Evolutionary conservation across 768 basidiomycete species (phyloP).

Genomic region (Amanita rubescens): DNA sequence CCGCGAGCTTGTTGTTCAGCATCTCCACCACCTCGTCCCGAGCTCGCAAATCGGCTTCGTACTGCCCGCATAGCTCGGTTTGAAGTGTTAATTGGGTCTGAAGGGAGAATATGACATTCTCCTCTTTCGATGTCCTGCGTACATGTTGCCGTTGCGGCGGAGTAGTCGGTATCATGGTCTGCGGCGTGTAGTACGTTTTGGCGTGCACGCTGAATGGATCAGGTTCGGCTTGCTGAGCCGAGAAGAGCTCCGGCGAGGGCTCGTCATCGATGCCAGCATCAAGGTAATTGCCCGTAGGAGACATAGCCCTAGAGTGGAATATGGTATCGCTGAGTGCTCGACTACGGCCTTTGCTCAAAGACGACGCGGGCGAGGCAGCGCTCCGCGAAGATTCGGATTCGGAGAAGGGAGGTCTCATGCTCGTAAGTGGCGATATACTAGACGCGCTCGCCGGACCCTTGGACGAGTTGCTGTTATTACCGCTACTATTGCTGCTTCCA

Average conservation of each 20-base stretch:
- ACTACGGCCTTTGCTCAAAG: slow-evolving; percentile 32
- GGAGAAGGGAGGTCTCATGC: slow-evolving; percentile 20
- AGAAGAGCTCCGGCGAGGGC: slow-evolving; percentile 39
- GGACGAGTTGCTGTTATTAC: not conserved
- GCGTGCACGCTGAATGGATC: slow-evolving; percentile 73
- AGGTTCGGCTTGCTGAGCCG: slow-evolving; percentile 36
- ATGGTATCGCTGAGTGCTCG: slow-evolving; percentile 60
- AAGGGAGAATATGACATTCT: slow-evolving; percentile 62
- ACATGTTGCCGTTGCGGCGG: slow-evolving; percentile 45
- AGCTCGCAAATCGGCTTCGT: slow-evolving; percentile 65
- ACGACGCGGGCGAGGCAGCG: slow-evolving; percentile 18
- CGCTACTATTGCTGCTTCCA: slow-evolving; percentile 3
- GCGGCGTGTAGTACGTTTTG: slow-evolving; percentile 71
- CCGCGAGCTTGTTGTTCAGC: slow-evolving; percentile 45
- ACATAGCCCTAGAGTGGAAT: slow-evolving; percentile 42
- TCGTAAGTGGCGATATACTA: slow-evolving; percentile 16
- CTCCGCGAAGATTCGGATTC: slow-evolving; percentile 20
- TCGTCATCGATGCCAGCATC: slow-evolving; percentile 64
- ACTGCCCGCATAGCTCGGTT: slow-evolving; percentile 68
- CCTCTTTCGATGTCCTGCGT: slow-evolving; percentile 62
- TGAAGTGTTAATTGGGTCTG: slow-evolving; percentile 73
- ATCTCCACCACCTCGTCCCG: slow-evolving; percentile 66
- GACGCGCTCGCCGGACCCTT: slow-evolving; percentile 16
- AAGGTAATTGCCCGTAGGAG: slow-evolving; percentile 35
- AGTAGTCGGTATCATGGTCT: slow-evolving; percentile 62